Evolutionary conservation across 2,329 filamentous ascomycete species (phyloP), one percentile per base, ranked within the genome.

Genomic region (Magnaporthales sp.): DNA sequence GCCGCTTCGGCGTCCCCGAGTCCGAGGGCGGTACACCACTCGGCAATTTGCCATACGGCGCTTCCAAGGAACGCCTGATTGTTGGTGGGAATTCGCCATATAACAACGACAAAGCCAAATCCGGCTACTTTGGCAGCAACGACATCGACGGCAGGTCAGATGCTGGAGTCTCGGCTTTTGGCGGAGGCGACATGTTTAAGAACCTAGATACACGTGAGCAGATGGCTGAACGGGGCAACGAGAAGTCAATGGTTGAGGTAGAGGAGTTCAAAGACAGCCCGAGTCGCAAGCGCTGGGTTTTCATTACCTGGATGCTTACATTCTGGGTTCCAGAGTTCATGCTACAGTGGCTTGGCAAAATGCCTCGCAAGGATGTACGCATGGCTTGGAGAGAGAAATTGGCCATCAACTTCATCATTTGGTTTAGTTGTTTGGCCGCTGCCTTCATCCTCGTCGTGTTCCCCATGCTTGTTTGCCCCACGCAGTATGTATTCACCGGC

Each of bases 341-440:
- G 60, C 91, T 98, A 75, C 86, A 87, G 66, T 82, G 83, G 72
- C 68, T 96, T 56, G 94, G 94, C 26, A 85, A 91, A 65, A 97
- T 97, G 90, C 86, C 90, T 68, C 91, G 95, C 68, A 96, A 96
- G 75, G 95, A 99, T 76, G 88, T 99, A 9, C 91, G 93, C 27
- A 84, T 91, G 75, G 95, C 95, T 0, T 99, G 95, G 95, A 86
- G 95, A 74, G 95, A 99, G 77, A 99, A 99, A 83, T 77, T 99
- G 68, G 94, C 95, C 66, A 99, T 99, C 84, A 99, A 99, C 81
- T 83, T 99, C 76, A 85, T 98, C 74, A 99, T 99, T 75, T 99
- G 96, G 95, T 80, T 94, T 67, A 86, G 85, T 75, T 98, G 94
- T 79, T 81, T 80, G 19, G 78, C 91, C 63, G 88, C 91, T 30